Percentiles rank a stretch among this genome's conserved stretches.
Conservation (phyloP, 129 eudicot species). For the Helianthus annuus region DNA sequence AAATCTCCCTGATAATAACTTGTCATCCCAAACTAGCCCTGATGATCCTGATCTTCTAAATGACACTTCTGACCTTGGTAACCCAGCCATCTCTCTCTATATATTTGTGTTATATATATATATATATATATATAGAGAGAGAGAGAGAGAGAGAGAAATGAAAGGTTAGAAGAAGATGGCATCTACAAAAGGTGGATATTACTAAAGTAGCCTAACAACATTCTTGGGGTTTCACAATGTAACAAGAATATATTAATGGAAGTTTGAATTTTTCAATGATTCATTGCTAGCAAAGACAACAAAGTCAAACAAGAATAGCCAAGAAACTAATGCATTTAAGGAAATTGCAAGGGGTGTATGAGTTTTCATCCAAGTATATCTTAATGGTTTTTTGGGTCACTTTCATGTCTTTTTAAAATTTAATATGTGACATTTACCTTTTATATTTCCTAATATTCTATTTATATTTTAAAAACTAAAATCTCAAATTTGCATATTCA, state of each 20-base stretch:
- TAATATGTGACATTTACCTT: background rate
- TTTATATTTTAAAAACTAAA: no score
- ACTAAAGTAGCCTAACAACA: constrained; percentile 19
- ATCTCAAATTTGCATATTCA: background rate
- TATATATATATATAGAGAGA: constrained; percentile 12
- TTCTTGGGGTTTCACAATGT: constrained; percentile 22
- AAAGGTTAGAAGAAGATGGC: constrained; percentile 44
- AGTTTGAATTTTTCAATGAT: constrained; percentile 16
- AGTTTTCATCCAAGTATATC: background rate
- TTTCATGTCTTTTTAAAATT: background rate
- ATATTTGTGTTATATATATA: background rate
- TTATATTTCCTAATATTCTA: background rate
- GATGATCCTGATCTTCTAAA: constrained; percentile 87
- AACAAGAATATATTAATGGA: constrained; percentile 12
- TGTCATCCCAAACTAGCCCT: constrained; percentile 83
- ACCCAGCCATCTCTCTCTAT: constrained; percentile 46
- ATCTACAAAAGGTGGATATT: constrained; percentile 29
- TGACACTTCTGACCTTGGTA: constrained; percentile 68
- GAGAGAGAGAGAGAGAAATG: constrained; percentile 22
- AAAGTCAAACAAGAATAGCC: constrained; percentile 33
- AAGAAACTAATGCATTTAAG: background rate
- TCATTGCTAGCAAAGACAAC: constrained; percentile 9
- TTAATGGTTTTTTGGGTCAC: background rate
- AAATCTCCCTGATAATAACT: constrained; percentile 52
- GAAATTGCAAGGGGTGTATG: background rate